A percentile compares a stretch with the other conserved stretches of the same genome.
Evolutionary conservation across 164 flowering plant species (phyloP).

Genomic region (Liquidambar formosana): DNA sequence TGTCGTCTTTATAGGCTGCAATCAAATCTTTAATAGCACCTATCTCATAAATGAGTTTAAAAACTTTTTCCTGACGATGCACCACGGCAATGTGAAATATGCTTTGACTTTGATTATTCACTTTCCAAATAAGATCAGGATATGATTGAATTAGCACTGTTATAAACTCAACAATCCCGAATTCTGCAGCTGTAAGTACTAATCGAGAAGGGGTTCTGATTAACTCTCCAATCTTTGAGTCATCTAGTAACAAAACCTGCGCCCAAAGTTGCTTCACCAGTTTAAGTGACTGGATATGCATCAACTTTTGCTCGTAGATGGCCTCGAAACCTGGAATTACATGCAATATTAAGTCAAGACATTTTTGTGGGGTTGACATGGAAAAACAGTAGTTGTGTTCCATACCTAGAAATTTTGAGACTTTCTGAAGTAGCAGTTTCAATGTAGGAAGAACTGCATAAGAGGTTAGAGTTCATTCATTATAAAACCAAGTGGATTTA

Average conservation of each 20-base stretch:
- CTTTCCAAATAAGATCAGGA: constrained; percentile 26
- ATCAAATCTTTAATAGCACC: constrained; percentile 20
- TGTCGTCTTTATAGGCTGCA: constrained; percentile 6
- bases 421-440: too few relatives aligned
- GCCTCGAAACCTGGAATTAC: constrained; percentile 17
- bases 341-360: too few relatives aligned
- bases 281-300: constrained; percentile 12
- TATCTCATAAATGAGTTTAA: constrained; percentile 16
- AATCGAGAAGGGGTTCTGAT: constrained; percentile 8
- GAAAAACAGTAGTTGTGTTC: too few relatives aligned
- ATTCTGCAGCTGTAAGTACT: constrained; percentile 17
- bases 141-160: constrained; percentile 9
- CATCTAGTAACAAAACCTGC: not conserved
- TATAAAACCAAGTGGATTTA: too few relatives aligned
- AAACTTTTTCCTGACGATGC: constrained; percentile 19
- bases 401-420: too few relatives aligned
- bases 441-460: too few relatives aligned
- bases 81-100: constrained; percentile 23
- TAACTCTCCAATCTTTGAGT: constrained; percentile 7
- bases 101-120: constrained; percentile 1
- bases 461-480: too few relatives aligned
- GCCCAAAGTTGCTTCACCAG: constrained; percentile 15
- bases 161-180: constrained; percentile 23
- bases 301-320: not conserved
- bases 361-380: too few relatives aligned